These are phyloP conservation scores for Termitomyces sp. DNA, from an alignment of 1,284 basidiomycete genomes.

Conservation along the genomic window DNA sequence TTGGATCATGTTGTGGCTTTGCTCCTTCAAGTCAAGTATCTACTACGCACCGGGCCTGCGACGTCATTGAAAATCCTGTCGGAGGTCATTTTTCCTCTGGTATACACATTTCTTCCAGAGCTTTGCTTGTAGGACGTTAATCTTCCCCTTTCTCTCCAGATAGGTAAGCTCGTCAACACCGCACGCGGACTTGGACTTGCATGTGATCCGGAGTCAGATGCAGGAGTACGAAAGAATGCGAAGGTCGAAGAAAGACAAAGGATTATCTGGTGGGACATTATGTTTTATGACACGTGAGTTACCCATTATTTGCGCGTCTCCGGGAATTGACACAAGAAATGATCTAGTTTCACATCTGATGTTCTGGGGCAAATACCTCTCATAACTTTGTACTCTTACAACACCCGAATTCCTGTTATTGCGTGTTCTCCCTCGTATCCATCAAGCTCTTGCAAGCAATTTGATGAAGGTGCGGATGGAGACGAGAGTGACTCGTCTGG, in stretches of 20 bases:
- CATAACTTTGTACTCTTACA: constrained; percentile 45
- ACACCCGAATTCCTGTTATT: constrained; percentile 40
- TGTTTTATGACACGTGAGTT: constrained; percentile 61
- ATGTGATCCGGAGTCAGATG: constrained; percentile 45
- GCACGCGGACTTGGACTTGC: constrained; percentile 61
- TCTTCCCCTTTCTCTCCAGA: constrained; percentile 25
- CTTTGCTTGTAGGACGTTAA: neutral
- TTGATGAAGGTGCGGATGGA: neutral
- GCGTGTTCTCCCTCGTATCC: constrained; percentile 28
- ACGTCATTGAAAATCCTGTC: constrained; percentile 4
- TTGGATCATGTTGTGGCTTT: constrained; percentile 44
- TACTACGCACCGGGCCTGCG: constrained; percentile 33
- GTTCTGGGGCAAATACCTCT: constrained; percentile 54
- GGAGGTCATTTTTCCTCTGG: constrained; percentile 35
- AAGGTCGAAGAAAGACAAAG: constrained; percentile 31
- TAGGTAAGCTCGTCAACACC: constrained; percentile 64
- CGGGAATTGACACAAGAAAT: neutral
- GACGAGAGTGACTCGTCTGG: constrained; percentile 2
- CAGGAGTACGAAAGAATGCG: constrained; percentile 5
- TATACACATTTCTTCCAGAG: constrained; percentile 22
- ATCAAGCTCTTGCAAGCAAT: neutral
- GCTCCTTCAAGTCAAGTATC: constrained; percentile 49
- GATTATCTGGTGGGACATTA: constrained; percentile 70
- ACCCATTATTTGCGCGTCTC: constrained; percentile 23
- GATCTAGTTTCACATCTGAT: constrained; percentile 60